Percentiles rank a stretch among this genome's conserved stretches.
These are phyloP conservation scores for Nymphaea colorata DNA, from an alignment of 164 flowering plant genomes.

Conservation along the genomic window DNA sequence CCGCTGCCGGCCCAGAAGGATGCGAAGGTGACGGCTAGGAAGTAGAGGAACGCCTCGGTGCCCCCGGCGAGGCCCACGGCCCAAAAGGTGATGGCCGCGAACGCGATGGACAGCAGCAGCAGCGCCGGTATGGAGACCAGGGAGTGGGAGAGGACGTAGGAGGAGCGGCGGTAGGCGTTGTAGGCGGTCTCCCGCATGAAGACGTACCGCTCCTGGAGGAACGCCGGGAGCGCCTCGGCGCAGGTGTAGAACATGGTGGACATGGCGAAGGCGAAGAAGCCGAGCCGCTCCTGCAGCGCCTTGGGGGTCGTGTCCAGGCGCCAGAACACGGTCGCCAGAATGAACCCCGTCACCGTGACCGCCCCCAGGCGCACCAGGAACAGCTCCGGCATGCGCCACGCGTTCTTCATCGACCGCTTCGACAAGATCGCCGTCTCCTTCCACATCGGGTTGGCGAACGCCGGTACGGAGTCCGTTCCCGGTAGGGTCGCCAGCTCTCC, in stretches of 20 bases:
- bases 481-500: neutral
- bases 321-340: slow-evolving; percentile 83
- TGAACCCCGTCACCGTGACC: slow-evolving; percentile 65
- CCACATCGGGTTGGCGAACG: slow-evolving; percentile 80
- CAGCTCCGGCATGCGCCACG: slow-evolving; percentile 65
- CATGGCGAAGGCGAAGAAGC: slow-evolving; percentile 96
- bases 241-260: slow-evolving; percentile 93
- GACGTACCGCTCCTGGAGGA: slow-evolving; percentile 83
- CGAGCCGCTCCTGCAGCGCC: slow-evolving; percentile 77
- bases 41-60: slow-evolving; percentile 52
- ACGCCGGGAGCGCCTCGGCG: slow-evolving; percentile 84
- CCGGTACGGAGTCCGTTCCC: slow-evolving; percentile 28
- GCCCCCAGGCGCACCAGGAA: slow-evolving; percentile 62
- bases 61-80: slow-evolving; percentile 85
- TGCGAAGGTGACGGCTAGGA: slow-evolving; percentile 41
- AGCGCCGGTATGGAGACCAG: slow-evolving; percentile 53
- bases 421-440: slow-evolving; percentile 47
- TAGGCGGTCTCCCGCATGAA: slow-evolving; percentile 94
- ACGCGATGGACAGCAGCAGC: slow-evolving; percentile 44
- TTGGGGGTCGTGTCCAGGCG: slow-evolving; percentile 64
- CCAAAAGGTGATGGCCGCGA: slow-evolving; percentile 62
- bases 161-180: slow-evolving; percentile 86
- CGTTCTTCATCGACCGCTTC: slow-evolving; percentile 42
- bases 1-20: slow-evolving; percentile 92
- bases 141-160: slow-evolving; percentile 70